phyloP scores from a whole-genome alignment of 108 stramenopile genomes.

The Aurantiochytrium sp. region DNA sequence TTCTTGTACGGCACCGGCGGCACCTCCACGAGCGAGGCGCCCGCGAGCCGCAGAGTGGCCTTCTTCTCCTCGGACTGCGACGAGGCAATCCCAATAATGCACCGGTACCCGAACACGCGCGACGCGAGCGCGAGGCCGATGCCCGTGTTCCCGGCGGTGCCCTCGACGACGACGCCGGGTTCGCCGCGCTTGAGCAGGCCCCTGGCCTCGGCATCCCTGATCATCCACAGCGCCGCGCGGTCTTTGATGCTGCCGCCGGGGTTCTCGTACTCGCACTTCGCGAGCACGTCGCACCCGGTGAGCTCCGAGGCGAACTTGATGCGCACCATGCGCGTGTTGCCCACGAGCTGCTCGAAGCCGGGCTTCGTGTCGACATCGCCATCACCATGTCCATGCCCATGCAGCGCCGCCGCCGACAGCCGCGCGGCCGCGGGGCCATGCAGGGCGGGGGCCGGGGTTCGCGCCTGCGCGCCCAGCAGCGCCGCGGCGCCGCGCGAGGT shows the following conservation, averaged over 20 bases:
- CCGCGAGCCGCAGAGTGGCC: slow-evolving; percentile 72
- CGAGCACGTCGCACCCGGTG: slow-evolving; percentile 45
- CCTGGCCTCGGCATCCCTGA: slow-evolving; percentile 71
- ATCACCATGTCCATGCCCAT: too few species aligned
- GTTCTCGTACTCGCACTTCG: slow-evolving; percentile 77
- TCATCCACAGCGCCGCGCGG: slow-evolving; percentile 76
- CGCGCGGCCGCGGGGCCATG: too few species aligned
- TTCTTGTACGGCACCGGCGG: slow-evolving; percentile 41
- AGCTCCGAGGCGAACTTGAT: slow-evolving; percentile 49
- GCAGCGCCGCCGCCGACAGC: too few species aligned
- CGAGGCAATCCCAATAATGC: slow-evolving; percentile 81
- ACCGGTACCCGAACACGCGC: slow-evolving; percentile 74
- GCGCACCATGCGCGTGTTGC: slow-evolving; percentile 51
- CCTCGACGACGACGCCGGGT: slow-evolving; percentile 65
- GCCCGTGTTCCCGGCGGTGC: slow-evolving; percentile 83
- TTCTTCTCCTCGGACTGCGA: slow-evolving; percentile 81
- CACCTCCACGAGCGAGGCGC: slow-evolving; percentile 64
- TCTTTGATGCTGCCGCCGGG: slow-evolving; percentile 83
- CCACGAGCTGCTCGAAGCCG: slow-evolving; percentile 47
- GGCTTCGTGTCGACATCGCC: neutral
- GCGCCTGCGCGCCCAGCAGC: too few species aligned
- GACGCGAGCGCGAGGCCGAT: slow-evolving; percentile 85
- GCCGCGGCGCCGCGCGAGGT: too few species aligned
- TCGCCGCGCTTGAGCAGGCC: slow-evolving; percentile 72
- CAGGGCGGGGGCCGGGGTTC: too few species aligned